A percentile compares a stretch with the other conserved stretches of the same genome.
Conservation (phyloP, 441 rosid genomes). For the Pelargonium cotyledonis region DNA sequence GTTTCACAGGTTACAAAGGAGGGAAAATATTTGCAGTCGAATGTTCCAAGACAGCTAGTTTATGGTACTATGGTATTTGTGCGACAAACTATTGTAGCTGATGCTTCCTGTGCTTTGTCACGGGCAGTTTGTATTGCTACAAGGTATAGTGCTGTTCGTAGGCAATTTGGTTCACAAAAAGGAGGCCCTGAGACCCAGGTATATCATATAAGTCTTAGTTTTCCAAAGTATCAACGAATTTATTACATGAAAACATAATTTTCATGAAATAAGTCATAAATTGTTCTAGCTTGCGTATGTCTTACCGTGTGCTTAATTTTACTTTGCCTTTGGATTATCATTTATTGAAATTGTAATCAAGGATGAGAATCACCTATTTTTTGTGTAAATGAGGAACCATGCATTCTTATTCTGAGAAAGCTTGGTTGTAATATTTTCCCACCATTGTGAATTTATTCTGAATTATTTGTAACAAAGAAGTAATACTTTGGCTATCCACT, state of each 20-base stretch:
- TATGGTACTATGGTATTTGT: constrained; percentile 93
- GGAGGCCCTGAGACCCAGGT: constrained; percentile 88
- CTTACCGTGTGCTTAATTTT: too few species aligned
- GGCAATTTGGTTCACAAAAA: constrained; percentile 76
- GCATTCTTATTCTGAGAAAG: too few species aligned
- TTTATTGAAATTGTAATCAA: too few species aligned
- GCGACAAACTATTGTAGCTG: constrained; percentile 72
- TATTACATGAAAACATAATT: background rate
- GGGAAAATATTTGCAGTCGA: constrained; percentile 66
- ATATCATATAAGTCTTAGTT: constrained; percentile 11
- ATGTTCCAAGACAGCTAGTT: constrained; percentile 78
- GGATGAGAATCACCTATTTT: too few species aligned
- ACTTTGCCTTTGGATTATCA: too few species aligned
- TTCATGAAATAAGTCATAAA: background rate
- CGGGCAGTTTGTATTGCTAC: constrained; percentile 93
- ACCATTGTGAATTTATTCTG: background rate
- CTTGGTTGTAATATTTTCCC: too few species aligned
- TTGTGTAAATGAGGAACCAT: too few species aligned
- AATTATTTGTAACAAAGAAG: constrained; percentile 1
- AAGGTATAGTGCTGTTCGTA: constrained; percentile 86
- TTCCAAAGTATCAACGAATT: background rate
- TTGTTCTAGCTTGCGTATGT: too few species aligned
- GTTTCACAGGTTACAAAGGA: constrained; percentile 78
- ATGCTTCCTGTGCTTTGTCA: constrained; percentile 85
- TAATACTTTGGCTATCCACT: constrained; percentile 17